Evolutionary conservation across 305 asterid species (phyloP), one percentile per base, ranked within the genome.

Genomic region (Fraxinus floribunda): DNA sequence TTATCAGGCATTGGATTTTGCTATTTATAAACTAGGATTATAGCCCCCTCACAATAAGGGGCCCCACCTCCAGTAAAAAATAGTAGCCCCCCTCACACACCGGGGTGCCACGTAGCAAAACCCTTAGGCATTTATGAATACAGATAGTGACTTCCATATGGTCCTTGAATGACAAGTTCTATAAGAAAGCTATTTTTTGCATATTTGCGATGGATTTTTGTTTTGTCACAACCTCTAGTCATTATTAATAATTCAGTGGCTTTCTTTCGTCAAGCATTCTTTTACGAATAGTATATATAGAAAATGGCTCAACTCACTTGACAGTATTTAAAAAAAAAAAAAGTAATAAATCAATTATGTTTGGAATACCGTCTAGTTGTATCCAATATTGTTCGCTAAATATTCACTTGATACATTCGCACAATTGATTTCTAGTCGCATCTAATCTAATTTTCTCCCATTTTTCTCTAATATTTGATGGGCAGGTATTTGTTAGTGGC

Each of bases 401-500:
- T n/a, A 20, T 60, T 20, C 29, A 1, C 29, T n/a, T 18, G 1
- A 60, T 7, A 60, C 70, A 60, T 18, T 5, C 1, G 0, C 70
- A 57, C 1, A 18, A 57, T 60, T 13, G 8, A 11, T 29, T 75
- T 32, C 46, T 29, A 8, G 49, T 55, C 62, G 36, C 46, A 18
- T 74, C 64, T 49, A 8, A 32, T 13, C 77, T 16, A 16, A 4
- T 52, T 52, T 52, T 52, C 62, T 39, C 35, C 74, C 35, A 5
- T 35, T 39, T 3, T 57, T 52, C 41, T 75, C 64, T 49, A 8
- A 32, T 9, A 11, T 39, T 77, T 52, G 16, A 72, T 75, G 18
- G 11, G 77, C 95, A 95, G 99, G 98, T 93, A 95, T 62, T 84
- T 95, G 88, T 78, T 90, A 83, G 97, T 94, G 77, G 98, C 94